Evolutionary conservation across 2,329 filamentous ascomycete species (phyloP).

Genomic region (Xylariales sp.): DNA sequence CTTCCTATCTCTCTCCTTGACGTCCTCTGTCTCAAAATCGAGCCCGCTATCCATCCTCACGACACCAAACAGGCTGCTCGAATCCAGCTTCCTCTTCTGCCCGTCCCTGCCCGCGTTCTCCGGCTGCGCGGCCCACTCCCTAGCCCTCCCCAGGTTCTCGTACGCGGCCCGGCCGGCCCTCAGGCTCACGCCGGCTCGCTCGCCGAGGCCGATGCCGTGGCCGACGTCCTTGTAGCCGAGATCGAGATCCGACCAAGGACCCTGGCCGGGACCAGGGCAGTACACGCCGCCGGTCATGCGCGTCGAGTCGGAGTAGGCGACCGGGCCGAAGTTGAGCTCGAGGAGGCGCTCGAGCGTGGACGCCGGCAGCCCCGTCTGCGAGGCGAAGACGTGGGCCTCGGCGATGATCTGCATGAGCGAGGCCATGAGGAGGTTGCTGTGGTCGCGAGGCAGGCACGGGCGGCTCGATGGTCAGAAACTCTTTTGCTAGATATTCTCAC

Average conservation of each 20-base stretch:
- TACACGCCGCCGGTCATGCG: conserved; percentile 37
- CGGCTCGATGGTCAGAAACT: too few species aligned
- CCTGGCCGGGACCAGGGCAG: conserved; percentile 23
- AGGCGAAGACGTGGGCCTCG: conserved; percentile 40
- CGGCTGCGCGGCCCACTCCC: too few species aligned
- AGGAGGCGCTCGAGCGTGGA: conserved; percentile 36
- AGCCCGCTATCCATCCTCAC: conserved; percentile 10
- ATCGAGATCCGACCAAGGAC: conserved; percentile 16
- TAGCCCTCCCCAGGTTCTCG: conserved; percentile 10
- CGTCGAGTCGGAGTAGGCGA: conserved; percentile 36
- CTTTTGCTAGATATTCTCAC: too few species aligned
- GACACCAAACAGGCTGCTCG: conserved; percentile 11
- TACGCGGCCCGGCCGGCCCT: conserved; percentile 15
- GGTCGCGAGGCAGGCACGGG: too few species aligned
- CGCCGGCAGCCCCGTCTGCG: conserved; percentile 37
- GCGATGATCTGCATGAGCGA: conserved; percentile 38
- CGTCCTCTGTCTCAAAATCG: conserved; percentile 12
- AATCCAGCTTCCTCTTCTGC: conserved; percentile 9
- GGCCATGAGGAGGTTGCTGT: conserved; percentile 22
- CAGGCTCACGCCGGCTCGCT: conserved; percentile 13
- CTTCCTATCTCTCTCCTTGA: conserved; percentile 11
- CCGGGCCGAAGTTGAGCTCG: conserved; percentile 35
- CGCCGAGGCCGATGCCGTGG: conserved; percentile 18
- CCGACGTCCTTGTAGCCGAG: conserved; percentile 20
- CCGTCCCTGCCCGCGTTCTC: conserved; percentile 5